phyloP scores from a whole-genome alignment of 139 green algal species.

The Desmodesmus armatus region DNA sequence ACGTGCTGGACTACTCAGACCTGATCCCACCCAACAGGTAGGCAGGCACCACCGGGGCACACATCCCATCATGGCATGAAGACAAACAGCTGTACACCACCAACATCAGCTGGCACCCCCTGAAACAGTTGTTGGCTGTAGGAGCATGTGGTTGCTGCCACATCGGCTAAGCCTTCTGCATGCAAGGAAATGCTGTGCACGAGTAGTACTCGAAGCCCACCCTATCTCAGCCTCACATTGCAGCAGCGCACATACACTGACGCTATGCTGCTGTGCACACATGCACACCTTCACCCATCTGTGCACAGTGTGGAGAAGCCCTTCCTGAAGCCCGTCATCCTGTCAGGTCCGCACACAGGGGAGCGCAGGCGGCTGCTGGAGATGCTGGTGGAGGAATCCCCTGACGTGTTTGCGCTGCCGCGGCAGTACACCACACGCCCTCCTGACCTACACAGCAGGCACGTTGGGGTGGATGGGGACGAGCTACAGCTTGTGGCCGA shows the following conservation, averaged over 20 bases:
- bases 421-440: conserved; percentile 59
- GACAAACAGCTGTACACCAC: background rate
- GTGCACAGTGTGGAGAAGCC: conserved; percentile 76
- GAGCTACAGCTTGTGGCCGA: conserved; percentile 38
- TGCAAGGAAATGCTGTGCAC: no score
- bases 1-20: conserved; percentile 88
- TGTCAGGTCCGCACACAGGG: conserved; percentile 51
- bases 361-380: conserved; percentile 61
- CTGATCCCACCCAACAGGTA: conserved; percentile 79
- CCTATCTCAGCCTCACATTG: no score
- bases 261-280: no score
- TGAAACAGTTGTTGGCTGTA: no score
- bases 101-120: no score
- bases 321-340: conserved; percentile 77
- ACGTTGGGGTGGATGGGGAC: conserved; percentile 36
- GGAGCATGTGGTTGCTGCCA: no score
- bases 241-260: background rate
- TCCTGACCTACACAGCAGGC: conserved; percentile 27
- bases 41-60: background rate
- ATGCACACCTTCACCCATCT: no score
- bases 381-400: conserved; percentile 78
- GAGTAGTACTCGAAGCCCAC: no score
- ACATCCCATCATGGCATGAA: background rate
- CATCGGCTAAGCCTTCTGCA: no score
- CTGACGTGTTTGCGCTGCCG: conserved; percentile 81